Evolutionary conservation across 2,329 filamentous ascomycete species (phyloP).

Genomic region (Sclerotinia minor): DNA sequence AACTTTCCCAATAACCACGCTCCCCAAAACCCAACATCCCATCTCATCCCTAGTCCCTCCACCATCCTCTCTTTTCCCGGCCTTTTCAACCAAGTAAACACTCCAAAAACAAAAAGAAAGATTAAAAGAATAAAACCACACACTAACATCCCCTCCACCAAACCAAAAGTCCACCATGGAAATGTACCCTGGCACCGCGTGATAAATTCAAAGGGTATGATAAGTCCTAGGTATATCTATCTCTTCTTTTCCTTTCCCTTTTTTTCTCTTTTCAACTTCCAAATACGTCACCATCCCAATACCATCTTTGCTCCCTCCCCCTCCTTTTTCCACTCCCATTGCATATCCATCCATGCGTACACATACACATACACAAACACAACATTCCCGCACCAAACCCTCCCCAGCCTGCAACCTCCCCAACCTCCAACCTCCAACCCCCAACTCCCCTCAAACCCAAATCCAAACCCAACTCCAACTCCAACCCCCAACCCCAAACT

Average conservation of each 20-base stretch:
- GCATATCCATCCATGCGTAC: too few relatives aligned
- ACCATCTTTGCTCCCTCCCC: too few relatives aligned
- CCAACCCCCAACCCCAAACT: neutral
- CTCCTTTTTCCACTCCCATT: neutral
- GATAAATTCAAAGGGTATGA: slow-evolving; percentile 81
- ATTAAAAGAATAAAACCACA: too few relatives aligned
- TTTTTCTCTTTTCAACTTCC: neutral
- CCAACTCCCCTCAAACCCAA: slow-evolving; percentile 35
- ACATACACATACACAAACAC: too few relatives aligned
- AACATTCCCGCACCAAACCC: too few relatives aligned
- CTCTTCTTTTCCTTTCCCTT: neutral
- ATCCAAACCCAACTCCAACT: slow-evolving; percentile 36
- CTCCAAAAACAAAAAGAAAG: too few relatives aligned
- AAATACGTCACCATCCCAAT: neutral
- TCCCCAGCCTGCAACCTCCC: too few relatives aligned
- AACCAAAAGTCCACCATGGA: slow-evolving; percentile 62
- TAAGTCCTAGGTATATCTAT: slow-evolving; percentile 72
- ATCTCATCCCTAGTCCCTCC: neutral
- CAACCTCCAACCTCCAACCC: too few relatives aligned
- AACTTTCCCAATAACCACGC: too few relatives aligned
- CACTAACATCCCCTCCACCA: slow-evolving; percentile 54
- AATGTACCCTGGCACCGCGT: slow-evolving; percentile 96
- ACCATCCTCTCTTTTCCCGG: too few relatives aligned
- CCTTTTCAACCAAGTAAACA: too few relatives aligned
- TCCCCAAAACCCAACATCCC: neutral